These are phyloP conservation scores for Luffa aegyptiaca DNA, from an alignment of 306 rosid species.

Conservation along the genomic window DNA sequence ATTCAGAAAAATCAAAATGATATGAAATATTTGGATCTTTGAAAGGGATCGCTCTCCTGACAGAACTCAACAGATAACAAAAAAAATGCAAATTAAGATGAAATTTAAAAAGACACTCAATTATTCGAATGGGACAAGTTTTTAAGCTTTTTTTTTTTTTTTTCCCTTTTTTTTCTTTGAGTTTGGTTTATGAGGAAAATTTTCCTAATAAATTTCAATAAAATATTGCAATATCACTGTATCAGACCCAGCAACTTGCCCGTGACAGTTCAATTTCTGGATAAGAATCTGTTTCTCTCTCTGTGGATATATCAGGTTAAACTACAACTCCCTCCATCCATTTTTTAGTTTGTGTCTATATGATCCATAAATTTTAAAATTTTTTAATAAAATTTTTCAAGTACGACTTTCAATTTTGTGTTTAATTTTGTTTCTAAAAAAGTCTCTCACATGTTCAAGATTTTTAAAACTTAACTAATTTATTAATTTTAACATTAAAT, in stretches of 20 bases:
- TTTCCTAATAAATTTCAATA: neutral
- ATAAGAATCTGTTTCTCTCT: neutral
- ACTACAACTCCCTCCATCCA: too few species aligned
- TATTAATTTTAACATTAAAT: too few species aligned
- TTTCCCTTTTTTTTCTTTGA: fast-evolving
- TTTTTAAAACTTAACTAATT: too few species aligned
- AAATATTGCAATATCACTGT: neutral
- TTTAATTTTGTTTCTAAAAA: too few species aligned
- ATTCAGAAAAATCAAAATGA: too few species aligned
- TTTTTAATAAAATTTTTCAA: too few species aligned
- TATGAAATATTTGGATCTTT: neutral
- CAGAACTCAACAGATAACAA: neutral
- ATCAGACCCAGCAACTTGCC: neutral
- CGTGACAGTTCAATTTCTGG: neutral
- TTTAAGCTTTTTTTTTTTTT: neutral
- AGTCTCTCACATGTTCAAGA: too few species aligned
- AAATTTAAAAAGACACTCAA: neutral
- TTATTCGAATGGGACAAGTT: neutral
- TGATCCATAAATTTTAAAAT: too few species aligned
- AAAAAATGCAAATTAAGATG: neutral
- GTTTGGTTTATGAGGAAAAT: neutral
- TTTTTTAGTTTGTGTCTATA: too few species aligned
- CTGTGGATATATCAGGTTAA: too few species aligned
- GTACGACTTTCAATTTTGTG: too few species aligned
- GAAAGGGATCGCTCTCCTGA: neutral